Base-by-base conservation (phyloP, 805 yeast genomes). In the Wickerhamiella azymoides region DNA sequence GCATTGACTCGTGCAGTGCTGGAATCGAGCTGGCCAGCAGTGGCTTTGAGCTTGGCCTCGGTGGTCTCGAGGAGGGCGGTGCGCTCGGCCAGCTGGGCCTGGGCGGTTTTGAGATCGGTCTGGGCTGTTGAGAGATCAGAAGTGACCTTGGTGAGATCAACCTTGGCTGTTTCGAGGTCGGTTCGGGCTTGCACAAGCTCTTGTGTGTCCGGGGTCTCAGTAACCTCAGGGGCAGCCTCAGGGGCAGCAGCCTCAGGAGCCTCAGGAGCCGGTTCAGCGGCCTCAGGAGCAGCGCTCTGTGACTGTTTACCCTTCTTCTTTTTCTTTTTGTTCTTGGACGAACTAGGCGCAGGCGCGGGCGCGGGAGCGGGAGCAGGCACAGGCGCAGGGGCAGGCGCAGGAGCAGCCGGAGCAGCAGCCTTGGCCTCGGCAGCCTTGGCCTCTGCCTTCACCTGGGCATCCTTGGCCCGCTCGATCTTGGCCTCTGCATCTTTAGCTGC, bases 291-390 rank as follows among this genome's bases (percentile, higher is more conserved):
- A n/a, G n/a, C n/a, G n/a, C 24, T 21, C 24, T 21, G 24, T 4
- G 24, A 4, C 7, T 21, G 24, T 21, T 33, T 41, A 17, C 47
- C 47, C 43, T 39, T 19, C 10, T 40, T 40, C 39, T 36, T 36
- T 25, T 40, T 40, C 21, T 28, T 30, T 17, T 28, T 30, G 26
- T 27, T 40, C 7, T 28, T 28, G 19, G 28, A 17, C 9, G 39
- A 4, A 8, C 11, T 14, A 5, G 40, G 2, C 3, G 24, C 21
- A 10, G 41, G 26, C 9, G 36, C 16, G 6, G 35, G 9, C 5
- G 18, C 30, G n/a, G 36, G 17, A 1, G 35, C 28, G 18, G 27
- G 30, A 3, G 30, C 28, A 17, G 40, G 40, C n/a, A 16, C 28
- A 4, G 40, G 30, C 10, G 30, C 16, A 11, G 40, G 30, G 10